A percentile compares a stretch with the other conserved stretches of the same genome.
Conservation (phyloP, 2,329 filamentous ascomycete genomes). For the Colletotrichum siamense region DNA sequence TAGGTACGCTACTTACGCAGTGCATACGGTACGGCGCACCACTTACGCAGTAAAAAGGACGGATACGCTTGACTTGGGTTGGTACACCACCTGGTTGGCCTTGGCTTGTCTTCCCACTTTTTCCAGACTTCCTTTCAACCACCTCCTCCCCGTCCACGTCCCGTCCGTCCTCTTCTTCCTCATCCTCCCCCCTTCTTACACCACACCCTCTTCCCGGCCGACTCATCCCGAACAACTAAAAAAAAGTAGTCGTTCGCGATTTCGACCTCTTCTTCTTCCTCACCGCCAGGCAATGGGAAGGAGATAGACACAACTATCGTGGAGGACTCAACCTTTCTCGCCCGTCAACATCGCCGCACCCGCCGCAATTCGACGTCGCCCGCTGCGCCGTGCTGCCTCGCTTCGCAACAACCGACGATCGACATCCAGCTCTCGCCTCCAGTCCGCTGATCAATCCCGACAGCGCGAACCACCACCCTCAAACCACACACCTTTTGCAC, state of each 20-base stretch:
- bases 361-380: not conserved
- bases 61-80: not conserved
- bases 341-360: not conserved
- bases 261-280: not conserved
- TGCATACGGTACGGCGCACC: not conserved
- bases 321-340: not conserved
- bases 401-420: constrained; percentile 8
- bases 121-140: constrained; percentile 17
- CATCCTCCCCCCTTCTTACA: constrained; percentile 18
- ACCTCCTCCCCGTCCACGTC: constrained; percentile 4
- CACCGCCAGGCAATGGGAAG: not conserved
- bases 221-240: constrained; percentile 3
- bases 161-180: constrained; percentile 13
- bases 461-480: constrained; percentile 3
- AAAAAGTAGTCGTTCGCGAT: not conserved
- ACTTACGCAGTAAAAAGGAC: not conserved
- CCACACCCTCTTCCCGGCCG: constrained; percentile 5
- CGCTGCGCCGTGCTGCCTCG: not conserved
- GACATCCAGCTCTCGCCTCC: constrained; percentile 1
- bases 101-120: constrained; percentile 15
- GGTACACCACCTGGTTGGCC: not conserved
- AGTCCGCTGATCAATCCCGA: not conserved
- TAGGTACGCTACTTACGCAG: not conserved
- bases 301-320: not conserved
- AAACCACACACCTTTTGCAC: not conserved